Evolutionary conservation across 169 alveolate species (phyloP).

Genomic region (Babesia bigemina): DNA sequence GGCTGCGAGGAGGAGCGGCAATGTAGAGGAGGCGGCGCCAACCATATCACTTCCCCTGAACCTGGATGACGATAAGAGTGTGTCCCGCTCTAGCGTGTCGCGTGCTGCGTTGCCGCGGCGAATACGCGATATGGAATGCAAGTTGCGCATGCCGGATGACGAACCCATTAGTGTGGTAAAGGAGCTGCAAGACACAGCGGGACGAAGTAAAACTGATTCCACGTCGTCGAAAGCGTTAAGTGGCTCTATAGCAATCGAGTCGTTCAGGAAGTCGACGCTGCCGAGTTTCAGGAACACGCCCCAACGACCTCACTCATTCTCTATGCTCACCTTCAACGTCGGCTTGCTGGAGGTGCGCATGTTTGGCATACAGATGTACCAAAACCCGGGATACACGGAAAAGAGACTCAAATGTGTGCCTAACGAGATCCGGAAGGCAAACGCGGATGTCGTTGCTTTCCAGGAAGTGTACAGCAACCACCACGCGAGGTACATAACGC

Average conservation of each 20-base stretch:
- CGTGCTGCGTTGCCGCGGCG: background rate
- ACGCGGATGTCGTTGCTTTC: conserved; percentile 87
- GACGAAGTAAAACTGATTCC: background rate
- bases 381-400: conserved; percentile 88
- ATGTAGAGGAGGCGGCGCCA: background rate
- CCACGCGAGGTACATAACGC: conserved; percentile 82
- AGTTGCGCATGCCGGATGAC: background rate
- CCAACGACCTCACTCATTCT: conserved; percentile 41
- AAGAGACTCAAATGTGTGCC: conserved; percentile 84
- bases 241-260: conserved; percentile 28
- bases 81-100: background rate
- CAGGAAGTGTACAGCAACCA: conserved; percentile 86
- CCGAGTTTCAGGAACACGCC: conserved; percentile 16
- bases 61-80: background rate
- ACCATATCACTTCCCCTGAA: conserved; percentile 8
- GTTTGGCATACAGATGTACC: conserved; percentile 83
- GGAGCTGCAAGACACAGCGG: background rate
- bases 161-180: background rate
- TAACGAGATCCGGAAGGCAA: conserved; percentile 79
- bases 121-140: background rate
- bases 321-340: conserved; percentile 85
- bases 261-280: conserved; percentile 30
- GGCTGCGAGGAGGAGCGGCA: background rate
- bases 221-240: background rate
- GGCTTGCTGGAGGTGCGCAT: conserved; percentile 87